Conservation (phyloP, 345 rosid genomes). For the Linum usitatissimum region DNA sequence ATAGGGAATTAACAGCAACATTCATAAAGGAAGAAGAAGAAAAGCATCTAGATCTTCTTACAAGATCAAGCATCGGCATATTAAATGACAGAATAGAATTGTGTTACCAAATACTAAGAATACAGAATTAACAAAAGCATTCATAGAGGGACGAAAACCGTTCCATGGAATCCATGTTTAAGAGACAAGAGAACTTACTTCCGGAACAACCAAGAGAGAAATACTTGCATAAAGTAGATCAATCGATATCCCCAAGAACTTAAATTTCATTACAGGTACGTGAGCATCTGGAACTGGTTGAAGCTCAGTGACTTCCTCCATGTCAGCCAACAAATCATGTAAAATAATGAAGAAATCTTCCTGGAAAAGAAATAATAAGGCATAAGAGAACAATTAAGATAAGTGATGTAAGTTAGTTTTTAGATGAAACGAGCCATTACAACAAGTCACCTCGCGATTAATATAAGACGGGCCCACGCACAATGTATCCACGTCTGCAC, state of each 20-base stretch:
- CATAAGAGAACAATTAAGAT: background rate
- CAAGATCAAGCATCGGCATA: background rate
- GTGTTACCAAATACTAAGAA: background rate
- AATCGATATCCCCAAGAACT: conserved; percentile 24
- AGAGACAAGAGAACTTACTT: conserved; percentile 13
- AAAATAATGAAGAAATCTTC: conserved; percentile 24
- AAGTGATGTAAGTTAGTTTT: background rate
- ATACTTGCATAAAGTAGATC: conserved; percentile 25
- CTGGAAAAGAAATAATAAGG: conserved; percentile 2
- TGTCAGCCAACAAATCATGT: conserved; percentile 20
- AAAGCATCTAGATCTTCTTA: background rate
- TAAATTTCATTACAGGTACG: conserved; percentile 26
- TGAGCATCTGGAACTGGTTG: conserved; percentile 25
- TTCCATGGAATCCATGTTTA: background rate
- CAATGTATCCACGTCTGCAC: conserved; percentile 7
- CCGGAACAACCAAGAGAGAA: conserved; percentile 24
- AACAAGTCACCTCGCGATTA: conserved; percentile 7
- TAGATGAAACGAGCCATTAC: background rate
- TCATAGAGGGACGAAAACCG: background rate
- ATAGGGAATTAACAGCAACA: background rate
- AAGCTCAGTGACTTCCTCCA: conserved; percentile 25
- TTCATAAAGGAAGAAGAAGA: background rate
- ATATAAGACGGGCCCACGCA: conserved; percentile 11
- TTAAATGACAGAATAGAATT: background rate
- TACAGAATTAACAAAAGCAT: background rate